These are phyloP conservation scores for Penicillium sp. DNA, from an alignment of 2,329 filamentous ascomycete species.

Conservation along the genomic window DNA sequence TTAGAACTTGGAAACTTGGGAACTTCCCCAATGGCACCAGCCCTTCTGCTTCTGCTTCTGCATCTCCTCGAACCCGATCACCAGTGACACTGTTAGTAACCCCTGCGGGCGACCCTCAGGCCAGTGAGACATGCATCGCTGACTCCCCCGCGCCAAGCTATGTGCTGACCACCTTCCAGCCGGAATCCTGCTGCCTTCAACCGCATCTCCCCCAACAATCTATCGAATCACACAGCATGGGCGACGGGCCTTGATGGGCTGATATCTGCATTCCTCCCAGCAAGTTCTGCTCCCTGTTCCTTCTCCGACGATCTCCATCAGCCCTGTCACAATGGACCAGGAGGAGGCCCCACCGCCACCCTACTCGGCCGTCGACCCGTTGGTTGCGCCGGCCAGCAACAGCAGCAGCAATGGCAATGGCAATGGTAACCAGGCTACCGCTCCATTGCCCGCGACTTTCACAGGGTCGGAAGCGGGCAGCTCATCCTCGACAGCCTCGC, in stretches of 20 bases:
- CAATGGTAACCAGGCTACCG: slow-evolving; percentile 24
- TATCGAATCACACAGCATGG: slow-evolving; percentile 25
- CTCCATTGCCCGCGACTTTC: slow-evolving; percentile 24
- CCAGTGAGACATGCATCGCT: not conserved
- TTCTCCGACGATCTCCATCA: not conserved
- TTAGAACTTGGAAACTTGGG: too few relatives aligned
- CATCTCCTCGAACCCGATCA: not conserved
- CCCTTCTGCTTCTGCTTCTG: not conserved
- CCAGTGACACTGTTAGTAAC: too few relatives aligned
- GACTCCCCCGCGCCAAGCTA: slow-evolving; percentile 7
- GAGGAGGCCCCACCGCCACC: slow-evolving; percentile 48
- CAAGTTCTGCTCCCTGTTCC: slow-evolving; percentile 1
- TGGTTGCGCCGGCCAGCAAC: slow-evolving; percentile 30
- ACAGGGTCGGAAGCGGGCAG: slow-evolving; percentile 18
- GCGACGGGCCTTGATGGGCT: slow-evolving; percentile 19
- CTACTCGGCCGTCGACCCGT: slow-evolving; percentile 47
- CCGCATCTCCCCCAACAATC: not conserved
- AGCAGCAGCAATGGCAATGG: too few relatives aligned
- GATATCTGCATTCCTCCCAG: slow-evolving; percentile 9
- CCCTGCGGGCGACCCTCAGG: not conserved
- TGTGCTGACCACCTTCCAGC: slow-evolving; percentile 6
- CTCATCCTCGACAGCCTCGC: slow-evolving; percentile 19
- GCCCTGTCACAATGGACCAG: slow-evolving; percentile 34
- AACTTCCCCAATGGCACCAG: too few relatives aligned
- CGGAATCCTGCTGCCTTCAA: slow-evolving; percentile 40